A percentile compares a stretch with the other conserved stretches of the same genome.
These are phyloP conservation scores for Citrus australasica DNA, from an alignment of 345 rosid genomes.

Conservation along the genomic window DNA sequence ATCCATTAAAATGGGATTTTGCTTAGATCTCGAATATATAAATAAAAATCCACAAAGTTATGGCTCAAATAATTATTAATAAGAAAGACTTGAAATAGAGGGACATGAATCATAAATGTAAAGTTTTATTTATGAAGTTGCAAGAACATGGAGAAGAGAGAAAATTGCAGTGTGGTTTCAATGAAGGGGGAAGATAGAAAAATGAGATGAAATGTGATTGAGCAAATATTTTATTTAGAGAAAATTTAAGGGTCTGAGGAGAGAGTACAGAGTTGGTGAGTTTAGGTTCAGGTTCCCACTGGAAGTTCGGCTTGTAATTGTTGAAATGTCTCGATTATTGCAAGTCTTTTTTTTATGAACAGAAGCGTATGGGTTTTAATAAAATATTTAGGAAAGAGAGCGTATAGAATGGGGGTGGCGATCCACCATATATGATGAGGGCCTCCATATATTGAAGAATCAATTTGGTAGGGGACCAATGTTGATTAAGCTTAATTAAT, in stretches of 20 bases:
- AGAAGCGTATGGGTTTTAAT: background rate
- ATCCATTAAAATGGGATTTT: conserved; percentile 38
- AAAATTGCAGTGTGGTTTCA: conserved; percentile 15
- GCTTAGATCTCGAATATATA: conserved; percentile 16
- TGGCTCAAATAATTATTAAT: background rate
- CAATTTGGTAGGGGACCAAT: conserved; percentile 15
- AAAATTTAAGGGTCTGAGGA: background rate
- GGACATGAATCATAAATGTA: background rate
- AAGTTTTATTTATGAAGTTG: conserved; percentile 12
- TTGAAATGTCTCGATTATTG: conserved; percentile 26
- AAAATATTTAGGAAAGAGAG: background rate
- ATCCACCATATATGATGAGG: background rate
- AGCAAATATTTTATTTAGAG: background rate
- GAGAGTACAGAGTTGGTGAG: conserved; percentile 20
- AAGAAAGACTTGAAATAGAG: conserved; percentile 5
- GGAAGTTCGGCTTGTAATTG: conserved; percentile 14
- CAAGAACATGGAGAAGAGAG: conserved; percentile 26
- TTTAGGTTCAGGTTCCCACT: conserved; percentile 15
- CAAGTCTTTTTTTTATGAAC: background rate
- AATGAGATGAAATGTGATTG: conserved; percentile 7
- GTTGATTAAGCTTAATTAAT: background rate
- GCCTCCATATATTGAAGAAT: background rate
- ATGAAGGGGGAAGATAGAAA: conserved; percentile 4
- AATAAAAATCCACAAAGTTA: background rate
- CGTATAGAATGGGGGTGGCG: conserved; percentile 15